Evolutionary conservation across 495 filamentous ascomycete species (phyloP), one percentile per base, ranked within the genome.

Genomic region (Rhizodiscina lignyota): DNA sequence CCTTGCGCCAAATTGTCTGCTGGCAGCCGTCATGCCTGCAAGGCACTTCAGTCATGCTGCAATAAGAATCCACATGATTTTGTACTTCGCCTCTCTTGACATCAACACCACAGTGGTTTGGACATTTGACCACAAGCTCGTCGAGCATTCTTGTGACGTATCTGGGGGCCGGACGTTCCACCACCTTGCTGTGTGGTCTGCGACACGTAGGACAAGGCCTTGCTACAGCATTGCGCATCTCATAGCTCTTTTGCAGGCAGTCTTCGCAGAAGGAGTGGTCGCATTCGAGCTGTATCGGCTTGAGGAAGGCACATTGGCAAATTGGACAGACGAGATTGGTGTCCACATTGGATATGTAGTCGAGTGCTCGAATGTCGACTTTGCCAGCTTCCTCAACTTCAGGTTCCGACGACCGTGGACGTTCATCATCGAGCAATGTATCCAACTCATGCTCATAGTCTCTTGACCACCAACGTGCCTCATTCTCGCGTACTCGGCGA

Each of bases 241-340:
- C 36, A 42, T 40, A 55, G 13, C 43, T 40, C 18, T 51, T 45
- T 15, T 65, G 58, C 40, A 89, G 61, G 47, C 83, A 93, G 30
- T 62, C 64, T 22, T 63, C 60, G 53, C 83, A 92, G 59, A 92
- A 91, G 21, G 71, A 63, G 52, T 80, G 75, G 35, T 75, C 79
- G 49, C 83, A 93, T 37, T 62, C 53, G 16, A 84, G 68, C 28
- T 70, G 73, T n/a, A 81, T 62, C 0, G 83, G 81, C 12, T 70
- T 55, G 23, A 83, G 58, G 35, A 85, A 78, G 10, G 83, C 70
- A 19, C 71, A 73, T 41, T 74, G 78, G 51, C 83, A 93, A 36
- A 93, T 84, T 5, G 82, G 69, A 43, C 83, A 93, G 54, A 83
- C 69, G 13, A 91, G 67, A 41, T 85, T 81, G 40, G 76, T 68